A percentile compares a stretch with the other conserved stretches of the same genome.
Evolutionary conservation across 1,284 basidiomycete genomes (phyloP).

Genomic region (Boletus semigastroideus): DNA sequence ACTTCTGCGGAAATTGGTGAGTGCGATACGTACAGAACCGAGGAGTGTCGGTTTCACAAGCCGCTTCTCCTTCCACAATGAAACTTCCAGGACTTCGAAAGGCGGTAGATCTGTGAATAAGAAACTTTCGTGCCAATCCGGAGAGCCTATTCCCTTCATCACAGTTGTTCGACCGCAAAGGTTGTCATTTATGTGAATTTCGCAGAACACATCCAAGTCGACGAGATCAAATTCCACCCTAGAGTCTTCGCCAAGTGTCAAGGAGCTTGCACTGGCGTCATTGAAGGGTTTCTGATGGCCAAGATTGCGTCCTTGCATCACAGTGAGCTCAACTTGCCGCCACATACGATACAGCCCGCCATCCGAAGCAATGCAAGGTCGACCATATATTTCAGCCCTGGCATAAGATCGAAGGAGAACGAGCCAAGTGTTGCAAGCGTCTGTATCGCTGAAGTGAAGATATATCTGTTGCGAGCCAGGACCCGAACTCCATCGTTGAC

Average conservation of each 20-base stretch:
- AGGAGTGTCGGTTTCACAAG: slow-evolving; percentile 52
- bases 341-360: slow-evolving; percentile 82
- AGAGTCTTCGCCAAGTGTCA: slow-evolving; percentile 34
- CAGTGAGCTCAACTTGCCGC: slow-evolving; percentile 71
- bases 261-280: slow-evolving; percentile 23
- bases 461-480: slow-evolving; percentile 65
- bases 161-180: slow-evolving; percentile 70
- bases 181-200: slow-evolving; percentile 62
- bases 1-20: slow-evolving; percentile 69
- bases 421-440: slow-evolving; percentile 67
- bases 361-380: slow-evolving; percentile 52
- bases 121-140: slow-evolving; percentile 80
- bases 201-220: slow-evolving; percentile 70
- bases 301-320: slow-evolving; percentile 69
- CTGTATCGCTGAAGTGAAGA: slow-evolving; percentile 60
- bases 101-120: slow-evolving; percentile 70
- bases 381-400: slow-evolving; percentile 73
- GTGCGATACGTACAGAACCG: slow-evolving; percentile 63
- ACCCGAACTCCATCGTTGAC: slow-evolving; percentile 59
- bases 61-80: slow-evolving; percentile 67
- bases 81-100: slow-evolving; percentile 63
- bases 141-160: slow-evolving; percentile 61
- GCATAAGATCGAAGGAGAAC: slow-evolving; percentile 75
- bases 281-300: slow-evolving; percentile 44
- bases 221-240: slow-evolving; percentile 48